These are phyloP conservation scores for Kuraishia floccosa DNA, from an alignment of 805 yeast species.

Conservation along the genomic window DNA sequence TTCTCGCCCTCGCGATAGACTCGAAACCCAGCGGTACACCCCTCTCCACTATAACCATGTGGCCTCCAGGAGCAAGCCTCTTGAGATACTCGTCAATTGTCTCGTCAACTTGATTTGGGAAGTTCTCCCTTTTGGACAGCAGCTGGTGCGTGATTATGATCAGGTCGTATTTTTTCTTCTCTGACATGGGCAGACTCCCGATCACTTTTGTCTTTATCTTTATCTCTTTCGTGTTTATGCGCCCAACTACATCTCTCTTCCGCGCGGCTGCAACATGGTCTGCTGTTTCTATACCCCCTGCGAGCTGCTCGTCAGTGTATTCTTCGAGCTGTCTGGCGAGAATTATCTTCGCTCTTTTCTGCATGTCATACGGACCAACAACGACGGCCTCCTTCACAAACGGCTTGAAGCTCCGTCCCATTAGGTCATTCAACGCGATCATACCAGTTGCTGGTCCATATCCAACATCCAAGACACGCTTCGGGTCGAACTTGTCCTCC, in stretches of 20 bases:
- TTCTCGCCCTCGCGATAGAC: constrained; percentile 80
- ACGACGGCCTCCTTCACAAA: constrained; percentile 59
- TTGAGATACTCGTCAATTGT: constrained; percentile 47
- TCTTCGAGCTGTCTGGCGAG: constrained; percentile 61
- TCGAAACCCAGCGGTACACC: constrained; percentile 91
- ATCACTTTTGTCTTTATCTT: constrained; percentile 43
- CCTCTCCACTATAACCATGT: constrained; percentile 69
- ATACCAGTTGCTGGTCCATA: constrained; percentile 91
- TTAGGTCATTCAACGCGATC: constrained; percentile 73
- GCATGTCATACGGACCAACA: constrained; percentile 63
- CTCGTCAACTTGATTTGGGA: constrained; percentile 66
- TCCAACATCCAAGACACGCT: constrained; percentile 65
- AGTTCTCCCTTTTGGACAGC: constrained; percentile 42
- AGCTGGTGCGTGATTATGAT: constrained; percentile 79
- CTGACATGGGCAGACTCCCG: constrained; percentile 33
- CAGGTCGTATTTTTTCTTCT: constrained; percentile 53
- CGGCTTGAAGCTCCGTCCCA: constrained; percentile 57
- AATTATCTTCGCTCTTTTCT: constrained; percentile 64
- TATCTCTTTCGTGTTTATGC: constrained; percentile 45
- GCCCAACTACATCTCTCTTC: constrained; percentile 27
- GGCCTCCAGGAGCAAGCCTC: constrained; percentile 68
- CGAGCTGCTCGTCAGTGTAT: constrained; percentile 6
- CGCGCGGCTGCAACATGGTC: no score
- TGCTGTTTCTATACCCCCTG: constrained; percentile 6
- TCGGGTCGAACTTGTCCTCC: constrained; percentile 43